Evolutionary conservation across 176 grass and related monocot species (phyloP).

Genomic region (Carex kokanica): DNA sequence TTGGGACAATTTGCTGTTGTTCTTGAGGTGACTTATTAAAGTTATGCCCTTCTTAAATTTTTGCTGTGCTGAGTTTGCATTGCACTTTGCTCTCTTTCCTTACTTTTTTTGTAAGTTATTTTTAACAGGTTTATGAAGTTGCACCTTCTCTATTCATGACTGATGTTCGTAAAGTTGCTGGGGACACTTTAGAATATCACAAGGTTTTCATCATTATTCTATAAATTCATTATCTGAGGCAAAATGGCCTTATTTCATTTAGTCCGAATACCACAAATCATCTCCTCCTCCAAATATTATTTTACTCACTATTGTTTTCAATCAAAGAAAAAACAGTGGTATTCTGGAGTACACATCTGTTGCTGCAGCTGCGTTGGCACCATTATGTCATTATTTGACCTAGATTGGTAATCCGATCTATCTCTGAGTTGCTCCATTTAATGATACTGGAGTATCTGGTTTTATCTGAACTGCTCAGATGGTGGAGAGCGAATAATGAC

Average conservation of each 20-base stretch:
- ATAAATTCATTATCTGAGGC: not conserved
- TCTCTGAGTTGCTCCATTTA: not conserved
- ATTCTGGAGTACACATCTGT: no score
- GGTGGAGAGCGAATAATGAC: not conserved
- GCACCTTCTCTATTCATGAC: slow-evolving; percentile 93
- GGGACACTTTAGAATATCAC: slow-evolving; percentile 94
- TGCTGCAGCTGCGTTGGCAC: no score
- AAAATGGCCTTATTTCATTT: not conserved
- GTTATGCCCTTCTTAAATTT: slow-evolving; percentile 1
- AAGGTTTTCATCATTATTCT: slow-evolving; percentile 46
- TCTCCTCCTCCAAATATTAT: no score
- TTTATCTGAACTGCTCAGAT: not conserved
- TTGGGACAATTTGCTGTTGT: slow-evolving; percentile 77
- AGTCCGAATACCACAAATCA: no score
- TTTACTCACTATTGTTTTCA: no score
- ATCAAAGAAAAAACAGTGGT: no score
- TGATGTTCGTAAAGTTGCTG: slow-evolving; percentile 90
- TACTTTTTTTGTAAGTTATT: not conserved
- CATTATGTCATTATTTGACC: no score
- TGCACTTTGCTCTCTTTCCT: slow-evolving; percentile 24
- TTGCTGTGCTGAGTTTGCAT: not conserved
- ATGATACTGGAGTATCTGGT: not conserved
- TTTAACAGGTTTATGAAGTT: slow-evolving; percentile 84
- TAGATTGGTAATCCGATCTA: not conserved
- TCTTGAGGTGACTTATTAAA: slow-evolving; percentile 54